These are phyloP conservation scores for Paralagenidium karlingii DNA, from an alignment of 352 stramenopile genomes.

Conservation along the genomic window DNA sequence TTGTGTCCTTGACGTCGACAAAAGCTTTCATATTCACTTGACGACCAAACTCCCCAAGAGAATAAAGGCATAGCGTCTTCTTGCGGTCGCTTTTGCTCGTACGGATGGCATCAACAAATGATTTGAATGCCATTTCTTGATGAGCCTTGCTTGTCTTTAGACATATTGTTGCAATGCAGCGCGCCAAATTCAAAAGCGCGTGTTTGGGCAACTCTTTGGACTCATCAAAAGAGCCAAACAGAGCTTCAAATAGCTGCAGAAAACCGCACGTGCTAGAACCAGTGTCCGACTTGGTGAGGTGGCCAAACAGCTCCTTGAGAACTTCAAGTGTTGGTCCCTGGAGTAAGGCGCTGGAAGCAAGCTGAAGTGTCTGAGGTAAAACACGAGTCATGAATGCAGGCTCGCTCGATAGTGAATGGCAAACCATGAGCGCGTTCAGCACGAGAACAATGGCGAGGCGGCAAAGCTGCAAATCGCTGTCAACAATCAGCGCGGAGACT, in stretches of 20 bases:
- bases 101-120: constrained; percentile 57
- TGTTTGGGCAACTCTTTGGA: constrained; percentile 76
- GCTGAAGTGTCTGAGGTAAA: no score
- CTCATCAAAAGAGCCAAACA: constrained; percentile 46
- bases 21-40: constrained; percentile 82
- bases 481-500: constrained; percentile 82
- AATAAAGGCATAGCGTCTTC: constrained; percentile 87
- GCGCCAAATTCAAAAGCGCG: constrained; percentile 88
- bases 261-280: constrained; percentile 61
- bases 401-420: no score
- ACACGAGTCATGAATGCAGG: no score
- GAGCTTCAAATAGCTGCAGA: constrained; percentile 65
- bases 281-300: constrained; percentile 25
- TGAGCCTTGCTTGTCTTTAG: constrained; percentile 34
- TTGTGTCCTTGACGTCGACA: constrained; percentile 79
- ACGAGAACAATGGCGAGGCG: constrained; percentile 88
- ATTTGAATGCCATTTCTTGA: constrained; percentile 54
- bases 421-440: constrained; percentile 77
- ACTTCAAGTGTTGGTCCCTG: constrained; percentile 79
- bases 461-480: constrained; percentile 95
- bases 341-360: constrained; percentile 90
- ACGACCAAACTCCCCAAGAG: constrained; percentile 91
- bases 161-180: constrained; percentile 85
- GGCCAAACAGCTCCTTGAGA: constrained; percentile 54
- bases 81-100: constrained; percentile 41